Percentiles rank a stretch among this genome's conserved stretches.
Conservation (phyloP, 2,329 filamentous ascomycete species). For the Aureobasidium musti region DNA sequence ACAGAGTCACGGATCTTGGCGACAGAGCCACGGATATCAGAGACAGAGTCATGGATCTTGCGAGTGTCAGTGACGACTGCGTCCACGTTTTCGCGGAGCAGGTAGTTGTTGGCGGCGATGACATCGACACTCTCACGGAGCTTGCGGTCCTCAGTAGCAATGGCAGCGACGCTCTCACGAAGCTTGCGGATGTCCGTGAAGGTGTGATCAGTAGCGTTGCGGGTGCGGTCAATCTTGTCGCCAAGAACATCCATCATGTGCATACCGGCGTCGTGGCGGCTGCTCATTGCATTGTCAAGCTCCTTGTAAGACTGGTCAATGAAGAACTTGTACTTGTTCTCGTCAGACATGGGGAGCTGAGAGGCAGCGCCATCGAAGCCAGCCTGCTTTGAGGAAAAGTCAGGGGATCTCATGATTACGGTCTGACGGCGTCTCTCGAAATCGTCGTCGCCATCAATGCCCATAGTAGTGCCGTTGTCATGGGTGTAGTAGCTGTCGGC, state of each 20-base stretch:
- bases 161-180: not conserved
- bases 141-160: not conserved
- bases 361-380: not conserved
- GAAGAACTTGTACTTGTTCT: not conserved
- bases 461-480: conserved; percentile 2
- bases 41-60: not conserved
- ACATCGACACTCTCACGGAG: not conserved
- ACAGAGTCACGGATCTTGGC: not conserved
- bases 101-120: not conserved
- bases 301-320: not conserved
- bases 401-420: not conserved
- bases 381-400: not conserved
- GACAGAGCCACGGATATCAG: not conserved
- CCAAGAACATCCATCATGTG: not conserved
- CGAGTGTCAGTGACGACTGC: not conserved
- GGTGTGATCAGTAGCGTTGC: too few species aligned
- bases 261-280: not conserved
- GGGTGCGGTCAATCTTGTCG: not conserved
- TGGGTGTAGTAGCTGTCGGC: not conserved
- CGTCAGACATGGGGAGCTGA: not conserved
- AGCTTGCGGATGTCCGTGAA: not conserved
- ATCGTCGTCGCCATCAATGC: not conserved
- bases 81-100: not conserved
- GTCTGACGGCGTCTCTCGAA: not conserved
- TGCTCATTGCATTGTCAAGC: too few species aligned